Evolutionary conservation across 176 grass and related monocot genomes (phyloP).

Genomic region (Lolium rigidum): DNA sequence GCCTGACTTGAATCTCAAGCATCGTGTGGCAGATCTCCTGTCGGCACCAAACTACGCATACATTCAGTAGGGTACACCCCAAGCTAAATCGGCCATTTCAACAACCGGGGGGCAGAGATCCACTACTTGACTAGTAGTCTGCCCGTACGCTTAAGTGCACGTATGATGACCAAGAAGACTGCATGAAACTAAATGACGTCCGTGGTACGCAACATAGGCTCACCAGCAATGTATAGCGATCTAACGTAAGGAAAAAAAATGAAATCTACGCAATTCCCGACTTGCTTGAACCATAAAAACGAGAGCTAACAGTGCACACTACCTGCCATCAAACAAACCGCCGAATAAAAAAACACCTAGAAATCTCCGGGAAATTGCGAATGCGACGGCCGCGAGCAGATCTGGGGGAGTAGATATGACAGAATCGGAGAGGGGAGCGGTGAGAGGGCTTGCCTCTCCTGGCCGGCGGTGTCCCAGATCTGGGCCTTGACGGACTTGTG

Average conservation of each 20-base stretch:
- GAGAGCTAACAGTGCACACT: neutral
- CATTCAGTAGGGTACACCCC: constrained; percentile 24
- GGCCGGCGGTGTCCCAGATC: constrained; percentile 98
- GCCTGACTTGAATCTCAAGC: neutral
- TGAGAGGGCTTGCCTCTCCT: constrained; percentile 53
- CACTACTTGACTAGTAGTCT: neutral
- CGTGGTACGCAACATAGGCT: neutral
- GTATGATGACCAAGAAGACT: neutral
- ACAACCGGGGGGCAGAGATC: constrained; percentile 16
- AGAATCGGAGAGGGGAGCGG: constrained; percentile 3
- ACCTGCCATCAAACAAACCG: neutral
- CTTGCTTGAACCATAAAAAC: constrained; percentile 13
- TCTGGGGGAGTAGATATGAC: neutral
- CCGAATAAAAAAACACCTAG: neutral
- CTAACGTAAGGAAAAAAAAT: neutral
- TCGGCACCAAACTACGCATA: neutral
- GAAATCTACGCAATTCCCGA: neutral
- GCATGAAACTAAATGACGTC: neutral
- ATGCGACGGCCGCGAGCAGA: neutral
- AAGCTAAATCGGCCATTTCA: constrained; percentile 16
- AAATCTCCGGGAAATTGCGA: neutral
- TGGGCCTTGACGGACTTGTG: constrained; percentile 88
- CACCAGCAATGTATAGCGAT: constrained; percentile 1
- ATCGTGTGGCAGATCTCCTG: neutral
- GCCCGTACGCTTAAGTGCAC: neutral